A percentile compares a stretch with the other conserved stretches of the same genome.
Evolutionary conservation across 345 rosid genomes (phyloP).

Genomic region (Gossypium anomalum): DNA sequence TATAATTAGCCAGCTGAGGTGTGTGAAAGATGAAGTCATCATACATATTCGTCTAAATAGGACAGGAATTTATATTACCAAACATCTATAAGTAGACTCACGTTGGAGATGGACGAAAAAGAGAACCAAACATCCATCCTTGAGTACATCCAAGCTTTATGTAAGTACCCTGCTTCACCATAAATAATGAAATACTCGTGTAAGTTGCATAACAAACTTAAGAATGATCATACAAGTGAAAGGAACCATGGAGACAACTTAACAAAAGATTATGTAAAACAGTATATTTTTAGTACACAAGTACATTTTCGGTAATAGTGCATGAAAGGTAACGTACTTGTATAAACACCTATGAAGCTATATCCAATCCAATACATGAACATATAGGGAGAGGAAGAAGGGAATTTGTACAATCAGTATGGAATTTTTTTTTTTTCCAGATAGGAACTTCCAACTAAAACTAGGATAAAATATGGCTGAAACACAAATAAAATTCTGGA

Average conservation of each 20-base stretch:
- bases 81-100: constrained; percentile 25
- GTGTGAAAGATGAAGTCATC: background rate
- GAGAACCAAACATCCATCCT: constrained; percentile 60
- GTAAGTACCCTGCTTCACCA: constrained; percentile 49
- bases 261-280: constrained; percentile 7
- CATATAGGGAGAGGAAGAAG: background rate
- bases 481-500: background rate
- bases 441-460: background rate
- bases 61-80: background rate
- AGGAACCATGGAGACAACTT: constrained; percentile 2
- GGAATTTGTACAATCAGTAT: background rate
- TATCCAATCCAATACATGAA: background rate
- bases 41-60: background rate
- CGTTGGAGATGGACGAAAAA: constrained; percentile 51
- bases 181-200: constrained; percentile 13
- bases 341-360: background rate
- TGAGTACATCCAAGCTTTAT: constrained; percentile 64
- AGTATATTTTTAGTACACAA: background rate
- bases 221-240: background rate
- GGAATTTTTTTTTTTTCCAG: background rate
- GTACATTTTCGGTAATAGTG: background rate
- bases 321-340: background rate
- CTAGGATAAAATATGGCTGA: background rate
- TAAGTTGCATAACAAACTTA: background rate
- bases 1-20: background rate